Evolutionary conservation across 345 rosid genomes (phyloP).

Genomic region (Populus euphratica): DNA sequence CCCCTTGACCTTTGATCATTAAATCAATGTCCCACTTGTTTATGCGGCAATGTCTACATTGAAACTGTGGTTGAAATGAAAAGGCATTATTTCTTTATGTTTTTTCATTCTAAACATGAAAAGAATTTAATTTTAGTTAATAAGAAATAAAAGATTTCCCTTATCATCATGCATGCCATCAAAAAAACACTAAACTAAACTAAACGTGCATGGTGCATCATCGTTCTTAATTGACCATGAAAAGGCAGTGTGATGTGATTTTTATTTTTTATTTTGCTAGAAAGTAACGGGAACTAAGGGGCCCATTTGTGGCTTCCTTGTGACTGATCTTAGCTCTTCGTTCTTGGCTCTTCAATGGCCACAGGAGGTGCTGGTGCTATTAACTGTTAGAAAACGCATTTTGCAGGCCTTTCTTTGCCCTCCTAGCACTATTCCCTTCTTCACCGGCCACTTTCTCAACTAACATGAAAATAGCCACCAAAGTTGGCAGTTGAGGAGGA

Average conservation of each 20-base stretch:
- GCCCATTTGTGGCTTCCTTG: background rate
- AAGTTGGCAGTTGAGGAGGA: background rate
- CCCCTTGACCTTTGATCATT: no score
- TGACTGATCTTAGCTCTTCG: background rate
- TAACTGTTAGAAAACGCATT: background rate
- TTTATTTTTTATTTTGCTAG: background rate
- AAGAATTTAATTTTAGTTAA: no score
- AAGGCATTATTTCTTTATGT: no score
- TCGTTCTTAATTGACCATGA: background rate
- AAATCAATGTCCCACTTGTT: no score
- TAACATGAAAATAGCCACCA: background rate
- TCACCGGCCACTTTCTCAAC: background rate
- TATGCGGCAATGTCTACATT: no score
- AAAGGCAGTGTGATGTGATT: background rate
- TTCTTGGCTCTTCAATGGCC: background rate
- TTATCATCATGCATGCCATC: no score
- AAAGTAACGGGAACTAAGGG: background rate
- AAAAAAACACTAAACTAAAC: background rate
- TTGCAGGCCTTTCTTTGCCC: background rate
- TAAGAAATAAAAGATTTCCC: no score
- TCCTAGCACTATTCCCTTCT: background rate
- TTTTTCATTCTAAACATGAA: no score
- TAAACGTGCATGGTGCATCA: background rate
- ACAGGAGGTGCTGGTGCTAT: background rate
- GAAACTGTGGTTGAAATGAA: no score